phyloP scores from a whole-genome alignment of 2,329 filamentous ascomycete genomes.

The Fusarium anthophilum region DNA sequence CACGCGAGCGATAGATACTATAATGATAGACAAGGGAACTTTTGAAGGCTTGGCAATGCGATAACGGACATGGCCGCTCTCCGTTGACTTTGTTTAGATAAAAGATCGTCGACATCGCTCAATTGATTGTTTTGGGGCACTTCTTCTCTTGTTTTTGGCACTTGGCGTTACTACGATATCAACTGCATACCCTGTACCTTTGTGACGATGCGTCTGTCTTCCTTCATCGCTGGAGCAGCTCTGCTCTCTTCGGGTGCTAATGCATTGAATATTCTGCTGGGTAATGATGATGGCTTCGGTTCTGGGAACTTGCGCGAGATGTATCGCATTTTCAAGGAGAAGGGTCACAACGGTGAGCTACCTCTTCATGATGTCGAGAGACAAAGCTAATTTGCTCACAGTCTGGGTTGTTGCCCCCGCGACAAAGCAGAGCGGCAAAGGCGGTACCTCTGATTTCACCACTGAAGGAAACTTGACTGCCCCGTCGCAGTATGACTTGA shows the following conservation, averaged over 20 bases:
- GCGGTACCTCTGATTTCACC: slow-evolving; percentile 43
- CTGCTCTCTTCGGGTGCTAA: slow-evolving; percentile 29
- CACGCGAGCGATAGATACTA: slow-evolving; percentile 3
- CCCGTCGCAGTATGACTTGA: slow-evolving; percentile 42
- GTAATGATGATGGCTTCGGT: slow-evolving; percentile 46
- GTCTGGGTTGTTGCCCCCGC: slow-evolving; percentile 46
- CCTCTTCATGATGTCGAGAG: rapidly evolving
- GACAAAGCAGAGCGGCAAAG: slow-evolving; percentile 44
- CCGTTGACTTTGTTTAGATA: slow-evolving; percentile 1
- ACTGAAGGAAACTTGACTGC: slow-evolving; percentile 42
- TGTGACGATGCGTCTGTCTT: slow-evolving; percentile 36
- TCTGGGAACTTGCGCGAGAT: slow-evolving; percentile 45
- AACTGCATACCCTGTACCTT: neutral
- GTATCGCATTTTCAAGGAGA: slow-evolving; percentile 43
- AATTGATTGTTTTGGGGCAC: neutral
- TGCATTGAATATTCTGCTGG: slow-evolving; percentile 44
- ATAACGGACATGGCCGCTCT: slow-evolving; percentile 22
- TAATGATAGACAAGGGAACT: slow-evolving; percentile 7
- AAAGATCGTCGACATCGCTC: slow-evolving; percentile 6
- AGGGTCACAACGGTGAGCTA: slow-evolving; percentile 41
- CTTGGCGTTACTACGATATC: neutral
- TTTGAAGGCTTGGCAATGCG: slow-evolving; percentile 22
- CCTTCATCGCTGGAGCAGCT: slow-evolving; percentile 21
- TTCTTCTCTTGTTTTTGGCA: neutral
- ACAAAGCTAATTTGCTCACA: neutral